Evolutionary conservation across 2,329 filamentous ascomycete genomes (phyloP).

Genomic region (Hypoxylon sp.): DNA sequence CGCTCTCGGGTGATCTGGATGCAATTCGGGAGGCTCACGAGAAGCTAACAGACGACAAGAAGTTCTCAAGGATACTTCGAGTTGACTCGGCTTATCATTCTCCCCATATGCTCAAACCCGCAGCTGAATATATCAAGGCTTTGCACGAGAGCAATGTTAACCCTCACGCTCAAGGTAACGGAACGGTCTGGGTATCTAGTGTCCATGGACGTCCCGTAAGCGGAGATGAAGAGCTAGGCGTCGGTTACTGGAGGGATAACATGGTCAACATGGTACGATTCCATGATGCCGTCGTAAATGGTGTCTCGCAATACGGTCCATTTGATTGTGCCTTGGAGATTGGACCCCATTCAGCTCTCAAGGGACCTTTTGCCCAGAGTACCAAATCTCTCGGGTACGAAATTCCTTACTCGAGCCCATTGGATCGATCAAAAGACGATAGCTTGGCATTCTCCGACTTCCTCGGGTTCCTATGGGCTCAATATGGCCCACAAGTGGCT

Average conservation of each 20-base stretch:
- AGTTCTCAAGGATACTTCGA: slow-evolving; percentile 56
- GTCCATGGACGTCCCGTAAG: slow-evolving; percentile 52
- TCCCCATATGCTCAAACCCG: slow-evolving; percentile 60
- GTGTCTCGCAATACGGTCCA: slow-evolving; percentile 41
- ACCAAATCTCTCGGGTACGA: slow-evolving; percentile 39
- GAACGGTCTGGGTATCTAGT: slow-evolving; percentile 59
- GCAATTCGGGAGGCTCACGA: slow-evolving; percentile 44
- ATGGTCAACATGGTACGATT: slow-evolving; percentile 60
- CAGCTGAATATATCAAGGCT: slow-evolving; percentile 54
- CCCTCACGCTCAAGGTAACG: slow-evolving; percentile 46
- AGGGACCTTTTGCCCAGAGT: slow-evolving; percentile 49
- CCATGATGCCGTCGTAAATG: slow-evolving; percentile 53
- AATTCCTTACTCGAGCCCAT: slow-evolving; percentile 45
- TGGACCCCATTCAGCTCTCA: slow-evolving; percentile 53
- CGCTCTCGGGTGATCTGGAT: slow-evolving; percentile 52
- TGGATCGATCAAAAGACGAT: slow-evolving; percentile 49
- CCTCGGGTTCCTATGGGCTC: slow-evolving; percentile 50
- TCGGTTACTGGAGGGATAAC: slow-evolving; percentile 60
- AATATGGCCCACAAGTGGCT: slow-evolving; percentile 37
- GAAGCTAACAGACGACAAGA: slow-evolving; percentile 42
- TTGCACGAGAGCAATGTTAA: slow-evolving; percentile 52
- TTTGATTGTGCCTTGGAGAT: slow-evolving; percentile 53
- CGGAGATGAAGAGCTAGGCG: slow-evolving; percentile 43
- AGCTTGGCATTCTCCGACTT: slow-evolving; percentile 48
- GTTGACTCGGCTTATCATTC: slow-evolving; percentile 67